Evolutionary conservation across 257 asterid species (phyloP).

Genomic region (Leptodermis oblonga): DNA sequence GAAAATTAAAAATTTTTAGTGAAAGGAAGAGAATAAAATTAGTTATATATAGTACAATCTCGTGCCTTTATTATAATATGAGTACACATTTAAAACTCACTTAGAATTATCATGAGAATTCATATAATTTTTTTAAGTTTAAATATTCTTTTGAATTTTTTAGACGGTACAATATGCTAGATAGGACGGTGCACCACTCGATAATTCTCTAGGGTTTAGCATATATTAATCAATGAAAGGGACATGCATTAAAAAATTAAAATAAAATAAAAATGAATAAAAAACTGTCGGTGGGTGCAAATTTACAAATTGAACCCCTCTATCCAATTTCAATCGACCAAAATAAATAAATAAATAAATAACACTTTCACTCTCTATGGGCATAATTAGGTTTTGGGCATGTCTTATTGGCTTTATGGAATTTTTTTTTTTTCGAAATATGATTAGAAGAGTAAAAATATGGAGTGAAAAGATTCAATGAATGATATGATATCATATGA

Average conservation of each 20-base stretch:
- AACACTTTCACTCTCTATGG: neutral
- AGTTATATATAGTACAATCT: too few species aligned
- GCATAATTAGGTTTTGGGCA: neutral
- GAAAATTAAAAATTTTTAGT: too few species aligned
- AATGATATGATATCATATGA: too few species aligned
- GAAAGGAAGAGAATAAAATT: too few species aligned
- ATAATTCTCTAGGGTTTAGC: neutral
- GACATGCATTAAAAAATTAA: neutral
- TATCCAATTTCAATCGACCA: neutral
- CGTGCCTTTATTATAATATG: too few species aligned
- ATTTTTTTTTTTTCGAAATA: too few species aligned
- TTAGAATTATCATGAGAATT: too few species aligned
- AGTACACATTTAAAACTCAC: too few species aligned
- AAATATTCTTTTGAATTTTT: neutral
- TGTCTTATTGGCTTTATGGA: neutral
- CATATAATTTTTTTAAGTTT: too few species aligned
- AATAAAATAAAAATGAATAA: neutral
- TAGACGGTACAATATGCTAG: neutral
- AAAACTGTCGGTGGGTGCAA: constrained; percentile 7
- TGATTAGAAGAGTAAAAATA: too few species aligned
- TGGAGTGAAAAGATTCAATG: too few species aligned
- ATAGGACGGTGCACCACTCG: neutral
- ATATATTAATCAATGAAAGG: too few species aligned
- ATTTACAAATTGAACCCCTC: neutral
- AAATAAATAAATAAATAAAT: neutral